These are phyloP conservation scores for Cytospora paraplurivora DNA, from an alignment of 2,329 filamentous ascomycete genomes.

Conservation along the genomic window DNA sequence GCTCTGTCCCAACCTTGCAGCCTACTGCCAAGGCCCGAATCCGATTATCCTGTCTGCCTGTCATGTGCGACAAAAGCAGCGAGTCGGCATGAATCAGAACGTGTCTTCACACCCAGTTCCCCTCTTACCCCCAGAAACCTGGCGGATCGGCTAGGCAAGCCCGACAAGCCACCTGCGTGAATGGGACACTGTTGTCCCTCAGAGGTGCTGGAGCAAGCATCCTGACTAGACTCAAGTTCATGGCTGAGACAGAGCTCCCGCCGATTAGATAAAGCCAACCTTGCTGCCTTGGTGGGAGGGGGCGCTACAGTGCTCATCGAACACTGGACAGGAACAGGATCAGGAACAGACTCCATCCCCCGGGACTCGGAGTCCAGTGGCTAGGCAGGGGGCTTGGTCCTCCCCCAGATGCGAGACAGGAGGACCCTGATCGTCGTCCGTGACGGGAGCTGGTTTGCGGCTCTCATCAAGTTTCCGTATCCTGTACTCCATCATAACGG, in stretches of 20 bases:
- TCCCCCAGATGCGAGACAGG: conserved; percentile 12
- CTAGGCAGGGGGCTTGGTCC: conserved; percentile 2
- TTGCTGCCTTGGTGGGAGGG: too few species aligned
- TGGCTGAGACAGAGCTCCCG: too few species aligned
- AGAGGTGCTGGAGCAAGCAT: too few species aligned
- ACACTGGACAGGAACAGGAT: too few species aligned
- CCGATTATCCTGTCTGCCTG: not conserved
- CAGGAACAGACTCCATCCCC: not conserved
- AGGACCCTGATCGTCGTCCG: conserved; percentile 21
- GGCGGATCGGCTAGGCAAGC: not conserved
- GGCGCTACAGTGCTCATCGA: too few species aligned
- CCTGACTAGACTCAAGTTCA: too few species aligned
- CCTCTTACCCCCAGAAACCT: not conserved
- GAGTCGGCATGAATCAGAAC: not conserved
- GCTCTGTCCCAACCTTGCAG: too few species aligned
- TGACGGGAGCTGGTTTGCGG: conserved; percentile 13
- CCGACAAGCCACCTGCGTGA: too few species aligned
- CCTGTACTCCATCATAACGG: not conserved
- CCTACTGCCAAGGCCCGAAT: too few species aligned
- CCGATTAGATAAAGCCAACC: too few species aligned
- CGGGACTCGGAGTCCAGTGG: not conserved
- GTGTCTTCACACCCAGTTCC: too few species aligned
- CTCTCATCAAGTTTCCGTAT: conserved; percentile 7
- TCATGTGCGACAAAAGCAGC: not conserved
- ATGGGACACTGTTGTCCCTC: too few species aligned